Base-by-base conservation (phyloP, 352 stramenopile species). In the Pythium periplocum region DNA sequence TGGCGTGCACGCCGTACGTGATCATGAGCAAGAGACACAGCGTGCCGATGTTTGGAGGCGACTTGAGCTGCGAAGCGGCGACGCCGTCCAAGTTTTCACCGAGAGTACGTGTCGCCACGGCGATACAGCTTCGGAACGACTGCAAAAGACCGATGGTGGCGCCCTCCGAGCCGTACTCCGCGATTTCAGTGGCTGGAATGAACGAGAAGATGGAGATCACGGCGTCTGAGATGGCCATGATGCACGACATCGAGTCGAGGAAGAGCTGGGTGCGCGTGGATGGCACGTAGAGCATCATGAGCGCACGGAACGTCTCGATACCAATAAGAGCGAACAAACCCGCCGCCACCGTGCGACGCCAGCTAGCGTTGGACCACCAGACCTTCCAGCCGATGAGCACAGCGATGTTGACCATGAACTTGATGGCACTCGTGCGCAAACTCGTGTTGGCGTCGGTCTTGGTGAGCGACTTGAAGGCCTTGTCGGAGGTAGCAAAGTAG, bases 121-220 rank as follows among this genome's bases (percentile, higher is more conserved):
- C 69, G 48, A 87, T 70, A 42, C 68, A 78, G 48, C 73, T 84
- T 30, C 69, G 73, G 56, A 85, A 83, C 6, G 76, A 82, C 49
- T 80, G 58, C 26, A 87, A 40, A 62, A 90, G 71, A 31, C 75
- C 79, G 48, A 86, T 74, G 2, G 77, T 87, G 17, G 77, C 76
- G 34, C 79, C 79, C 50, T 90, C 79, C 6, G 73, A 81, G 38
- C 79, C 79, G 43, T 78, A 83, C 55, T 90, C 76, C 32, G 75
- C 79, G 51, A 90, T 86, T 49, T 90, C 79, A 0, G 73, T 87
- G 2, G 57, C 60, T 30, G 76, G 71, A 8, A 87, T 79, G 54
- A 85, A 66, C 48, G 75, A 81, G 60, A 86, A 87, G 61, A 90
- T 87, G 33, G 69, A 76, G 54, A 85, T 77, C 41, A 90, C 71